These are phyloP conservation scores for apple (Malus domestica) DNA, from an alignment of 306 rosid genomes.

Conservation along the genomic window DNA sequence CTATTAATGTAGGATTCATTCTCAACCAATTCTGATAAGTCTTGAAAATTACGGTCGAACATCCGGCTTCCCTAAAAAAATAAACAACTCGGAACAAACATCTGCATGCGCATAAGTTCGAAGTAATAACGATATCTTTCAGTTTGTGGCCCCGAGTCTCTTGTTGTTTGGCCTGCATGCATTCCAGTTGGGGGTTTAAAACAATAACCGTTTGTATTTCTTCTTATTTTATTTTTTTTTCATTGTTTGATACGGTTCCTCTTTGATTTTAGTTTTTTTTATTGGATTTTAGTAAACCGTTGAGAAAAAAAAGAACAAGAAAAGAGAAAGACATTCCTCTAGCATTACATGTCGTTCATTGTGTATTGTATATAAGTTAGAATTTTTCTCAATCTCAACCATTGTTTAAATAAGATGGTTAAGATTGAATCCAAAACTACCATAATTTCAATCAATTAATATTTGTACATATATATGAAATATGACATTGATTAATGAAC, in stretches of 20 bases:
- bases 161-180: slow-evolving; percentile 1
- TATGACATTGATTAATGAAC: no score
- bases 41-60: not conserved
- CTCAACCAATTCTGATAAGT: no score
- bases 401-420: not conserved
- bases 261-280: not conserved
- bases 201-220: not conserved
- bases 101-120: not conserved
- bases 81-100: not conserved
- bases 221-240: not conserved
- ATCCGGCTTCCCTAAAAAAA: not conserved
- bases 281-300: not conserved
- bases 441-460: no score
- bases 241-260: not conserved
- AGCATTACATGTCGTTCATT: not conserved
- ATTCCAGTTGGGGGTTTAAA: not conserved
- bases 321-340: not conserved
- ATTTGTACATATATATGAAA: no score
- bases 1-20: no score
- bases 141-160: not conserved
- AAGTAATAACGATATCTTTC: not conserved
- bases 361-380: not conserved
- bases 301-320: not conserved
- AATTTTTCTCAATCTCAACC: not conserved
- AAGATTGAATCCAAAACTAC: no score